Evolutionary conservation across 1,139 yeast species (phyloP).

Genomic region (Blastobotrys raffinosifermentans): DNA sequence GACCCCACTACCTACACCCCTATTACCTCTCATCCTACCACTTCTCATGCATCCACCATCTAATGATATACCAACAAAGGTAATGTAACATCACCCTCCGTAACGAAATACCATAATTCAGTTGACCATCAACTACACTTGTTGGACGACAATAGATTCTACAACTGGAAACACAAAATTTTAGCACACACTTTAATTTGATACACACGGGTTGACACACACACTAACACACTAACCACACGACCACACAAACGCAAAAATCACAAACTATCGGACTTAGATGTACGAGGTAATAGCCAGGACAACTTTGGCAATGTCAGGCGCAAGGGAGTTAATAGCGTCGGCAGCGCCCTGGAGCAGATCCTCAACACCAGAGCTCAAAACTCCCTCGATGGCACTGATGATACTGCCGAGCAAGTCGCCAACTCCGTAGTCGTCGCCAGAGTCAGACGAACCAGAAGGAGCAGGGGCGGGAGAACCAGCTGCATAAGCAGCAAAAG

Average conservation of each 20-base stretch:
- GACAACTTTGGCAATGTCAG: constrained; percentile 1
- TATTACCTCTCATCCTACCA: too few relatives aligned
- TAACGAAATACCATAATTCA: too few relatives aligned
- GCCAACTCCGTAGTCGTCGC: neutral
- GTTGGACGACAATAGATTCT: neutral
- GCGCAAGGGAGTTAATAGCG: neutral
- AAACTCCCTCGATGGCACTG: constrained; percentile 1
- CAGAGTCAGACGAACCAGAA: neutral
- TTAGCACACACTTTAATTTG: constrained; percentile 1
- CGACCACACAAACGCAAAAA: neutral
- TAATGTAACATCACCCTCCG: too few relatives aligned
- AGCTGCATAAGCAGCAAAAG: neutral
- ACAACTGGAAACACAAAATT: neutral
- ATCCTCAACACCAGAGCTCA: constrained; percentile 1
- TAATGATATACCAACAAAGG: too few relatives aligned
- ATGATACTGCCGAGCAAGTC: neutral
- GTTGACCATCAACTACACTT: too few relatives aligned
- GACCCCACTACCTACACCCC: too few relatives aligned
- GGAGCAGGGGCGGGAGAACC: neutral
- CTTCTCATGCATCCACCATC: too few relatives aligned
- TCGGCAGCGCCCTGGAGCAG: neutral
- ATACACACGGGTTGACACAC: constrained; percentile 3
- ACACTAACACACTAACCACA: constrained; percentile 1
- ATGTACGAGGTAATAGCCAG: neutral
- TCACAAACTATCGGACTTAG: neutral